Percentiles rank a stretch among this genome's conserved stretches.
Conservation (phyloP, 2,329 filamentous ascomycete species). For the Sarocladium brachiariae region DNA sequence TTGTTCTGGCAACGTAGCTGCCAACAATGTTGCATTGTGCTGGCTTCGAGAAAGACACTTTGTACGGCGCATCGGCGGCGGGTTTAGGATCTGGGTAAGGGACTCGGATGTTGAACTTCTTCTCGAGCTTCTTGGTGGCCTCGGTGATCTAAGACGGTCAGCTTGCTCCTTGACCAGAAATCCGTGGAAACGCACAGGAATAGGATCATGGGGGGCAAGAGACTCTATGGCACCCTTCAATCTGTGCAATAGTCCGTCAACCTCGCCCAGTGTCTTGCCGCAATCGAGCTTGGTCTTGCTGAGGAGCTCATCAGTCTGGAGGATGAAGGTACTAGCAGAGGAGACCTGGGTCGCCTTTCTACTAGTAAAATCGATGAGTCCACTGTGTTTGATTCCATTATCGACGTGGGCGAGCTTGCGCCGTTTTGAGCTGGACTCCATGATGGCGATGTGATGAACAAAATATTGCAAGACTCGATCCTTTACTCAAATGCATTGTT, state of each 20-base stretch:
- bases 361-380: slow-evolving; percentile 34
- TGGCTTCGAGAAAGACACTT: slow-evolving; percentile 70
- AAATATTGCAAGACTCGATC: not conserved
- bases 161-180: not conserved
- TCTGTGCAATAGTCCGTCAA: slow-evolving; percentile 42
- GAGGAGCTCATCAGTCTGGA: slow-evolving; percentile 54
- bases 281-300: slow-evolving; percentile 49
- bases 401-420: slow-evolving; percentile 39
- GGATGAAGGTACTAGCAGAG: slow-evolving; percentile 47
- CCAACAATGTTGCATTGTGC: slow-evolving; percentile 79
- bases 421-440: slow-evolving; percentile 42
- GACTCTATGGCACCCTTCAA: slow-evolving; percentile 48
- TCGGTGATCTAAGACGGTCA: slow-evolving; percentile 52
- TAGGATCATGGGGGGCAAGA: slow-evolving; percentile 40
- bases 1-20: slow-evolving; percentile 73
- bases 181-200: slow-evolving; percentile 36
- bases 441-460: slow-evolving; percentile 17
- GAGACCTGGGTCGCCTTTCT: slow-evolving; percentile 32
- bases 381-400: slow-evolving; percentile 25
- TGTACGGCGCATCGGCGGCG: slow-evolving; percentile 69
- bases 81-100: slow-evolving; percentile 83
- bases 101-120: slow-evolving; percentile 60
- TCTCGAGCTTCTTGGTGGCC: slow-evolving; percentile 60
- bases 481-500: not conserved
- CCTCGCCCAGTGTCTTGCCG: slow-evolving; percentile 37